Evolutionary conservation across 129 eudicot genomes (phyloP), one percentile per base, ranked within the genome.

Genomic region (Saussurea involucrata): DNA sequence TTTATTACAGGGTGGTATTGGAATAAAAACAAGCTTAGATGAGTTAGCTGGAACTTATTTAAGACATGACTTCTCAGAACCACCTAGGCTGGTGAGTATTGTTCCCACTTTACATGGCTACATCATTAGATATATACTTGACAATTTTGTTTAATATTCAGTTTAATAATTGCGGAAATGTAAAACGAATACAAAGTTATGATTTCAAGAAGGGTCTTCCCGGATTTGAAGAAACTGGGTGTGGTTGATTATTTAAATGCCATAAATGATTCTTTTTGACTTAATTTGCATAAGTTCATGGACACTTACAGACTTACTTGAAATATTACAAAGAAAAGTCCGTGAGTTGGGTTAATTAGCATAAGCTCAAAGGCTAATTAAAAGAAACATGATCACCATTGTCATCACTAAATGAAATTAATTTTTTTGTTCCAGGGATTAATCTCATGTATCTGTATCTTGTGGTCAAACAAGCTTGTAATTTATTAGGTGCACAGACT

Each of bases 401-500:
- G 25, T 18, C 28, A 12, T 29, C 25, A 18, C 18, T 68, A 24
- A 46, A 11, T 57, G 1, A 25, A 74, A 25, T 25, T 11, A 63
- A 34, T 34, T 44, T 72, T 34, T 44, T 72, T 73, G 74, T 64
- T 72, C 20, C 66, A 42, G 69, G 68, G 82, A 63, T 72, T 71
- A 46, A 75, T 86, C 31, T 76, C 82, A 66, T 83, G 27, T 73
- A 9, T 74, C 28, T 76, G 53, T 73, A 71, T 73, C 76, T 85
- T 87, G 80, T 60, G 36, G 69, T 72, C 71, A 80, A 69, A 78
- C 84, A 82, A 87, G 87, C 76, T 85, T 84, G 60, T 76, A 29
- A 72, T 76, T 76, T 81, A 46, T 69, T 83, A 95, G 99, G 99
- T 95, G 81, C 99, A 95, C 85, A 90, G 99, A 80, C 97, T 95